Percentiles rank a stretch among this genome's conserved stretches.
These are phyloP conservation scores for Pseudocercospora vitis DNA, from an alignment of 2,329 filamentous ascomycete species.

Conservation along the genomic window DNA sequence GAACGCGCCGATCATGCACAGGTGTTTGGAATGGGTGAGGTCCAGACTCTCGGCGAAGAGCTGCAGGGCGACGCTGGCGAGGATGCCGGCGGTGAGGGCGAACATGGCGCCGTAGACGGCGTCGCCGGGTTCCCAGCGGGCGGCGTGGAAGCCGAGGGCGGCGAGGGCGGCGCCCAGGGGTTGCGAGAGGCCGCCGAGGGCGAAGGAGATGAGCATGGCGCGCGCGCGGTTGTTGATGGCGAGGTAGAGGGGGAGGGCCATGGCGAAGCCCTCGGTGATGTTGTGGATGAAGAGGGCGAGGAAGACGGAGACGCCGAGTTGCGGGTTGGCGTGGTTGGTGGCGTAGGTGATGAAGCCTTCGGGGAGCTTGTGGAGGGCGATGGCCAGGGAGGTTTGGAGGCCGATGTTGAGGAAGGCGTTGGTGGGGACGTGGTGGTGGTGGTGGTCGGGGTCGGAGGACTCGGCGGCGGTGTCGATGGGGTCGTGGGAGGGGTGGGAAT, in stretches of 20 bases:
- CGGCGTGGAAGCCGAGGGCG: constrained; percentile 78
- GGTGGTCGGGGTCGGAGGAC: constrained; percentile 45
- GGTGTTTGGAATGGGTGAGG: constrained; percentile 72
- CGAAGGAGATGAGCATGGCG: constrained; percentile 79
- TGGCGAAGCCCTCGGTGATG: constrained; percentile 93
- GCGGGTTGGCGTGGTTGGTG: constrained; percentile 92
- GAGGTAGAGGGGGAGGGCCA: constrained; percentile 89
- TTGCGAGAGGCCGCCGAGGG: constrained; percentile 84
- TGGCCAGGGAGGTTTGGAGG: constrained; percentile 93
- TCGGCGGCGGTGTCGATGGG: constrained; percentile 16
- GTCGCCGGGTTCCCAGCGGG: constrained; percentile 53
- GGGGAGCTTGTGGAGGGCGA: constrained; percentile 93
- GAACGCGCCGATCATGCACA: constrained; percentile 80
- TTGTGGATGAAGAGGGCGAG: constrained; percentile 97
- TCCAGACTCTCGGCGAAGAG: constrained; percentile 83
- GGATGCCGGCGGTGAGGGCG: constrained; percentile 85
- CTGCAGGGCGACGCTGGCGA: constrained; percentile 89
- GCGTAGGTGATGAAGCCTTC: constrained; percentile 88
- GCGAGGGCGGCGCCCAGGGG: constrained; percentile 82
- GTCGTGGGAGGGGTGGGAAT: constrained; percentile 73
- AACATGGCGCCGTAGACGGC: constrained; percentile 77
- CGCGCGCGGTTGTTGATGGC: constrained; percentile 76
- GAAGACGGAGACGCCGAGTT: constrained; percentile 87
- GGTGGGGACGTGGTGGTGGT: constrained; percentile 92
- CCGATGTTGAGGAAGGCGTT: constrained; percentile 94